These are phyloP conservation scores for Colletotrichum cuscutae DNA, from an alignment of 2,329 filamentous ascomycete species.

Conservation along the genomic window DNA sequence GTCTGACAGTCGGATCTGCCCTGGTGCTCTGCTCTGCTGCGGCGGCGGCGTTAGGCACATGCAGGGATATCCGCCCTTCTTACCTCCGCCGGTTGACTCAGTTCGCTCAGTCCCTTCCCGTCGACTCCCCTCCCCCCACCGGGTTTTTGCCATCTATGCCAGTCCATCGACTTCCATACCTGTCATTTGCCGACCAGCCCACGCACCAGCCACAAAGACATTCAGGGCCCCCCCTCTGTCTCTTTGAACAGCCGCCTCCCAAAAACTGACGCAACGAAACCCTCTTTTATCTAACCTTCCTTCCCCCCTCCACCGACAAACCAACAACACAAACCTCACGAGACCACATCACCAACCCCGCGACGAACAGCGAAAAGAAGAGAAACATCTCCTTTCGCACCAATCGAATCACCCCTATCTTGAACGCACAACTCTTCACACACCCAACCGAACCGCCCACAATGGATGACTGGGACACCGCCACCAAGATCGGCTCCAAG, in stretches of 20 bases:
- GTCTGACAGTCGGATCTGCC: background rate
- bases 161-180: slow-evolving; percentile 41
- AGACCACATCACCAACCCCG: background rate
- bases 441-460: slow-evolving; percentile 57
- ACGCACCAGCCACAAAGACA: slow-evolving; percentile 18
- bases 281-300: slow-evolving; percentile 1
- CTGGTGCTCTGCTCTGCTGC: background rate
- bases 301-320: background rate
- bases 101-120: background rate
- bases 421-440: slow-evolving; percentile 20
- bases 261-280: slow-evolving; percentile 31
- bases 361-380: background rate
- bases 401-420: background rate
- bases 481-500: slow-evolving; percentile 95
- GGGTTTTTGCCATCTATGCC: slow-evolving; percentile 40
- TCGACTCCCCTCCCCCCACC: slow-evolving; percentile 5
- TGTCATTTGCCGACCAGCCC: slow-evolving; percentile 23
- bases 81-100: slow-evolving; percentile 46
- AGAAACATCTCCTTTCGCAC: no score
- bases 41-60: slow-evolving; percentile 17
- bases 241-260: background rate
- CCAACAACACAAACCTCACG: background rate
- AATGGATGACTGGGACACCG: slow-evolving; percentile 83
- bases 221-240: background rate
- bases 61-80: slow-evolving; percentile 30